Base-by-base conservation (phyloP, 176 grass and related monocot species). In the barley (Hordeum vulgare) region DNA sequence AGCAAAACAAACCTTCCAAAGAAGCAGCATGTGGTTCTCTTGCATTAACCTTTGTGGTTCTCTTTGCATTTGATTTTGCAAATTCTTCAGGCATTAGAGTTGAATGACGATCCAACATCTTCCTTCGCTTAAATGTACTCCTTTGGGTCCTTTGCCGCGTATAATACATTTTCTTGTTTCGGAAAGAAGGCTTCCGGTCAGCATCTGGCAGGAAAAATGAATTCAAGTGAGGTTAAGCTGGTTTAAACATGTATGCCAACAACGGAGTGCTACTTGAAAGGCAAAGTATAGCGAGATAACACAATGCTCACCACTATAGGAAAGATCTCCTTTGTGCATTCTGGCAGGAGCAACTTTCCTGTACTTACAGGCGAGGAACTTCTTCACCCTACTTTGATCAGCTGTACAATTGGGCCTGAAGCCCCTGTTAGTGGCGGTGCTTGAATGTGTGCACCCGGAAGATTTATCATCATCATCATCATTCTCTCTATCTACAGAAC, bases 41-140 rank as follows among this genome's bases (percentile, higher is more conserved):
- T 80, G 67, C 45, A 42, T 83, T 49, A 62, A 74, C 26, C 66
- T 89, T 89, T 34, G 81, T 72, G 59, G 25, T 70, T 17, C 83
- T 71, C 42, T 81, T 91, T 70, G 64, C 81, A 85, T 80, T 78
- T 67, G 61, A 31, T 68, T 81, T 75, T 41, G 81, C 81, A 71
- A 79, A 89, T 80, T 75, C 86, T 75, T 83, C 75, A 84, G 78
- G 88, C 74, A 78, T 44, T 57, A 83, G 84, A 60, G 74, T 18
- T 65, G 85, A 85, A 83, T 73, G 75, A 76, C 85, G 82, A 84
- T 95, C 89, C 36, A 85, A 90, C 74, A 85, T 74, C 85, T 95
- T 98, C 79, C 87, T 96, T 82, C 86, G 91, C 88, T 94, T 96
- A 65, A 99, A 99, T 80, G 93, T 86, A 83, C 88, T 86, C 79